Base-by-base conservation (phyloP, 768 basidiomycete genomes). In the Rhizopogon rudus region DNA sequence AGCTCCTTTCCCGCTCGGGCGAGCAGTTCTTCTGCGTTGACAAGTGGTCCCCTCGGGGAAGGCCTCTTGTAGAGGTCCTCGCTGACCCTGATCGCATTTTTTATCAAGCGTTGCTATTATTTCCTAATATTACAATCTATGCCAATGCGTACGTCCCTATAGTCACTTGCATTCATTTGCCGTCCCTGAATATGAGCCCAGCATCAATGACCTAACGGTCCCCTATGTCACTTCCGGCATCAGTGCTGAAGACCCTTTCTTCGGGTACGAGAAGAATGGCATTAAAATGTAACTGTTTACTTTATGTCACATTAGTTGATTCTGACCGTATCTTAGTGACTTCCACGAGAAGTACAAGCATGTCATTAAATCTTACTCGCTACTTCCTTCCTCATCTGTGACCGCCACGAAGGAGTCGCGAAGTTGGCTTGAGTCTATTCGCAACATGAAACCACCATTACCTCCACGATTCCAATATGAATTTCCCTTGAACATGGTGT, bases 1-100 rank as follows among this genome's bases (percentile, higher is more conserved):
- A 74, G 52, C 70, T 93, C 13, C 72, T 94, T 29, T 87, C 87
- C 5, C 75, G 92, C 52, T 91, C 92, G 0, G 93, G 93, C 6
- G 81, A 88, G 54, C 89, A 91, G 57, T 86, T 91, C 60, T 91
- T 81, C 64, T 83, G 79, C 53, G 75, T 73, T 0, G 92, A 95
- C 68, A 81, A 81, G 59, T 94, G 86, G 84, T 81, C 82, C 6
- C 73, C 78, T 5, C 79, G 73, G 44, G 88, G 89, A 7, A 75
- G 83, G 50, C 80, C 88, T 5, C 68, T 93, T 9, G 63, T 93
- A 10, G 81, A 88, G 54, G 81, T 91, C 43, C 86, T 93, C 81
- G 86, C 88, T 10, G 91, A 95, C 70, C 87, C 88, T 57, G 91
- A 85, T 20, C 78, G 79, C 22, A 71, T 91, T 39, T 96, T 96